Base-by-base conservation (phyloP, 2,329 filamentous ascomycete species). In the Microsporum audouinii region DNA sequence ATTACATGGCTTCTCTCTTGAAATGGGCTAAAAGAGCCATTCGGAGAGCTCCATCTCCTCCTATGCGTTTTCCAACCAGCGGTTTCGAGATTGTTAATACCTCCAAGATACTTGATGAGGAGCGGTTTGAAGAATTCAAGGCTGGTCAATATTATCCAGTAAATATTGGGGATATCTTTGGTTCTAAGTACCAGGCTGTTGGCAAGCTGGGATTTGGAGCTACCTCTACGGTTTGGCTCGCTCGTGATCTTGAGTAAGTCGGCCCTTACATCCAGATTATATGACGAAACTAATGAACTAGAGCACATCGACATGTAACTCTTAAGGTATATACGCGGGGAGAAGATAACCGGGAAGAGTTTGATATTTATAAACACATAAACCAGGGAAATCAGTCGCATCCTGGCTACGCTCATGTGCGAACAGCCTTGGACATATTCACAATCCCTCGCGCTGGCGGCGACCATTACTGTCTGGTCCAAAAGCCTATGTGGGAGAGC, bases 401-500 rank as follows among this genome's bases (percentile, higher is more conserved):
- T 59, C 67, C 70, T 45, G 70, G 70, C 29, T 59, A 66, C 60
- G 56, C 55, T 38, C 66, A 70, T 65, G 57, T 76, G 27, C 68
- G 73, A 58, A 68, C 23, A 47, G 63, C 70, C 1, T 64, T 72
- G 5, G 71, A 74, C 64, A 55, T 64, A 2, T 74, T 76, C 62
- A 68, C 67, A 1, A 67, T 76, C 51, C 60, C 66, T 10, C 67
- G 65, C 57, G 47, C 65, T 0, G 59, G 63, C 0, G 68, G 69
- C 31, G 17, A 61, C 23, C 70, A 74, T 66, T 61, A 38, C 3
- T 73, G 71, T 63, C 69, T 75, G 33, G 69, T 73, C 23, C 73
- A 73, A 59, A 66, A 67, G 14, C 71, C 70, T 5, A 70, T 73
- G 65, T 75, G 75, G 70, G 75, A 77, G 33, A 78, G 72, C 62